phyloP scores from a whole-genome alignment of 1,139 yeast species.

The Zygoascus sp. region DNA sequence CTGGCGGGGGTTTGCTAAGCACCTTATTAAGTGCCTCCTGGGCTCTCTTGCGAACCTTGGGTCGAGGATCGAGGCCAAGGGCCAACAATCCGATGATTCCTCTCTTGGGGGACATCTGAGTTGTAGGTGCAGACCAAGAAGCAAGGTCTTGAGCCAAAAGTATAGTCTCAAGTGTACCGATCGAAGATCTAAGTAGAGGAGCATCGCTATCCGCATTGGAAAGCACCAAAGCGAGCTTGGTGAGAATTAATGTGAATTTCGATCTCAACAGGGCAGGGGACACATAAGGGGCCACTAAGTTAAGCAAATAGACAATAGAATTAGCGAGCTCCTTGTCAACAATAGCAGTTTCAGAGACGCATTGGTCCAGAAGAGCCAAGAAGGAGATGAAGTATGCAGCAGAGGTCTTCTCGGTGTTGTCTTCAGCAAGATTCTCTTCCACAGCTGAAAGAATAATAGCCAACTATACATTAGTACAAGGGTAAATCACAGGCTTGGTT shows the following conservation, averaged over 20 bases:
- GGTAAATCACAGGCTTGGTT: not conserved
- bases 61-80: slow-evolving; percentile 80
- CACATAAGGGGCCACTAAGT: slow-evolving; percentile 70
- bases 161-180: slow-evolving; percentile 79
- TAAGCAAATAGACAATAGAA: slow-evolving; percentile 76
- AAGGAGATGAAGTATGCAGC: slow-evolving; percentile 83
- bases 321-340: slow-evolving; percentile 62
- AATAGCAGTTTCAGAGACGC: slow-evolving; percentile 49
- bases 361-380: slow-evolving; percentile 72
- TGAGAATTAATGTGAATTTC: slow-evolving; percentile 71
- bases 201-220: slow-evolving; percentile 70
- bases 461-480: slow-evolving; percentile 30
- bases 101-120: slow-evolving; percentile 68
- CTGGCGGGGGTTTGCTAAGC: slow-evolving; percentile 67
- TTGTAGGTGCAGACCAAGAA: slow-evolving; percentile 56
- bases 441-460: slow-evolving; percentile 78
- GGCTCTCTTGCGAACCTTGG: slow-evolving; percentile 94
- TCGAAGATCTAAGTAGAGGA: slow-evolving; percentile 76
- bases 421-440: slow-evolving; percentile 79
- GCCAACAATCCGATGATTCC: slow-evolving; percentile 79
- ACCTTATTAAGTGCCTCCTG: slow-evolving; percentile 72
- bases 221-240: slow-evolving; percentile 76
- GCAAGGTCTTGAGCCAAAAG: slow-evolving; percentile 74
- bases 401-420: slow-evolving; percentile 50
- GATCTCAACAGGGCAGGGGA: slow-evolving; percentile 64